phyloP scores from a whole-genome alignment of 1,284 basidiomycete genomes.

The Melampsora larici-populina region DNA sequence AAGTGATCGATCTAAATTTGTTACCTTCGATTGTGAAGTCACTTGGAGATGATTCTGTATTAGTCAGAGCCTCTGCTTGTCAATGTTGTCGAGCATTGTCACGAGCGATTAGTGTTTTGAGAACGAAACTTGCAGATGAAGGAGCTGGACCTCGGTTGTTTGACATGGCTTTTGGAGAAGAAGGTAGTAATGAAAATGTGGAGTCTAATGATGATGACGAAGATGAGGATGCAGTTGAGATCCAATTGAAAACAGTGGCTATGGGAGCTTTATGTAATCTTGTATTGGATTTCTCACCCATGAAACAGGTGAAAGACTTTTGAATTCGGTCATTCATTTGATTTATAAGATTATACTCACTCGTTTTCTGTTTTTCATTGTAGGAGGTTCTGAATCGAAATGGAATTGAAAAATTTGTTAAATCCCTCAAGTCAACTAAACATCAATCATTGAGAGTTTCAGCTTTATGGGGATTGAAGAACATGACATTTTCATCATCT shows the following conservation, averaged over 20 bases:
- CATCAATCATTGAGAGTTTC: slow-evolving; percentile 43
- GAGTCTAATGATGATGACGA: slow-evolving; percentile 26
- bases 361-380: neutral
- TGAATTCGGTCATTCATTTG: neutral
- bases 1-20: slow-evolving; percentile 62
- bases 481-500: slow-evolving; percentile 45
- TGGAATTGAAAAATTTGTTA: slow-evolving; percentile 38
- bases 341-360: slow-evolving; percentile 35
- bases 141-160: slow-evolving; percentile 71
- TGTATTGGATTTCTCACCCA: slow-evolving; percentile 77
- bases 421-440: slow-evolving; percentile 28
- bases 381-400: slow-evolving; percentile 34
- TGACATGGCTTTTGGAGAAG: slow-evolving; percentile 58
- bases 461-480: slow-evolving; percentile 46
- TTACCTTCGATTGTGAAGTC: slow-evolving; percentile 62
- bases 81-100: slow-evolving; percentile 77
- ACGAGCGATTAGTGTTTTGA: slow-evolving; percentile 69
- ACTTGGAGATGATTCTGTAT: slow-evolving; percentile 64
- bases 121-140: slow-evolving; percentile 76
- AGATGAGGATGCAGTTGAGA: slow-evolving; percentile 60
- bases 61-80: slow-evolving; percentile 76
- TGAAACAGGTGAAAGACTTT: slow-evolving; percentile 58
- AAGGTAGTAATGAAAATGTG: slow-evolving; percentile 43
- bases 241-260: slow-evolving; percentile 69
- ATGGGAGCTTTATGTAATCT: slow-evolving; percentile 76